Conservation (phyloP, 176 grass and related monocot genomes). For the Hordeum marinum region DNA sequence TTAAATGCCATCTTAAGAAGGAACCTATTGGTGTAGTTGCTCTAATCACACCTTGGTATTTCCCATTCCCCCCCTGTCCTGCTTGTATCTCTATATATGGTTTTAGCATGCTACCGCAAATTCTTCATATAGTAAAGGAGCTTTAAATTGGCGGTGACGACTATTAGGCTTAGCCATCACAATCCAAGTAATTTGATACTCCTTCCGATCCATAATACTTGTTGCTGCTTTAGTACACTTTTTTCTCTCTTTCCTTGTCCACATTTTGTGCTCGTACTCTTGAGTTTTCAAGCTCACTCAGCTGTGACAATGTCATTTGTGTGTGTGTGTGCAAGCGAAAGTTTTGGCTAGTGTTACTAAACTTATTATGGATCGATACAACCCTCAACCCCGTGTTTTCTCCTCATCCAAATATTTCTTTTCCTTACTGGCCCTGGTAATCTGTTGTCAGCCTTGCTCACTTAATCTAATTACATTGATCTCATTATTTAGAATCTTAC, state of each 20-base stretch:
- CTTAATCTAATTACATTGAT: background rate
- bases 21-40: constrained; percentile 97
- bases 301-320: background rate
- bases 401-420: background rate
- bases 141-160: background rate
- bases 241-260: background rate
- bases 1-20: constrained; percentile 75
- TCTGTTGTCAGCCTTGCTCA: background rate
- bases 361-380: background rate
- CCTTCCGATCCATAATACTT: too few species aligned
- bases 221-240: too few species aligned
- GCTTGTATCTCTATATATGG: background rate
- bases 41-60: constrained; percentile 93
- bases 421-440: background rate
- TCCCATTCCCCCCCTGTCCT: background rate
- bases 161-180: background rate
- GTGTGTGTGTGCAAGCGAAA: background rate
- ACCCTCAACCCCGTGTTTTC: background rate
- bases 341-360: background rate
- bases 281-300: background rate
- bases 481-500: background rate
- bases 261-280: background rate
- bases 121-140: background rate
- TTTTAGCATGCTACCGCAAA: background rate
- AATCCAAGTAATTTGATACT: background rate